These are phyloP conservation scores for Graphium sp. DNA, from an alignment of 2,329 filamentous ascomycete species.

Conservation along the genomic window DNA sequence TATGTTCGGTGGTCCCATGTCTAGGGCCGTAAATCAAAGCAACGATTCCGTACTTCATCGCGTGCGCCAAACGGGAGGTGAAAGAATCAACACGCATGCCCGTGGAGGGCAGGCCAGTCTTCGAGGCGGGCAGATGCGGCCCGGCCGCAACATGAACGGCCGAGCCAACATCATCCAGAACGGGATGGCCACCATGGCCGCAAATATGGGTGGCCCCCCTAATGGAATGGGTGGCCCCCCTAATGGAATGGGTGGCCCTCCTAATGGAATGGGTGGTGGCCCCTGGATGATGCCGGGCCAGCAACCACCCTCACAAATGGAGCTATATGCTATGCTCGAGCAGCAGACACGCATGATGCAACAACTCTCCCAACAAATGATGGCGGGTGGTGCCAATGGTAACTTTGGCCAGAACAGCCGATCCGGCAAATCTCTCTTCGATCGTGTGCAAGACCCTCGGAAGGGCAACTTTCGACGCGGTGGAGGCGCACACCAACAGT, in stretches of 20 bases:
- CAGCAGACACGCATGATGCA: constrained; percentile 80
- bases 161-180: constrained; percentile 30
- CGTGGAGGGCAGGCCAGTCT: constrained; percentile 59
- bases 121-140: constrained; percentile 24
- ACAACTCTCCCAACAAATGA: constrained; percentile 48
- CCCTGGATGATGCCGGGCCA: constrained; percentile 29
- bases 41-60: constrained; percentile 65
- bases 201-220: constrained; percentile 20
- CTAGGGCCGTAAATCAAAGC: constrained; percentile 65
- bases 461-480: constrained; percentile 36
- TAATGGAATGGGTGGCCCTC: constrained; percentile 21
- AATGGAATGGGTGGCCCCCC: constrained; percentile 18
- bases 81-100: constrained; percentile 65
- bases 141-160: constrained; percentile 25
- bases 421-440: constrained; percentile 19
- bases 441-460: constrained; percentile 53
- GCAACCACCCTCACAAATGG: constrained; percentile 28
- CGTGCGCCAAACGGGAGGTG: constrained; percentile 55
- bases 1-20: constrained; percentile 63
- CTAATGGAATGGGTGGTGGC: constrained; percentile 12
- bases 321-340: constrained; percentile 62
- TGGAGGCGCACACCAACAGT: constrained; percentile 19
- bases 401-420: constrained; percentile 22
- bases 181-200: constrained; percentile 23
- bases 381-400: constrained; percentile 36